A percentile compares a stretch with the other conserved stretches of the same genome.
These are phyloP conservation scores for Thielaviopsis populi DNA, from an alignment of 2,329 filamentous ascomycete genomes.

Conservation along the genomic window DNA sequence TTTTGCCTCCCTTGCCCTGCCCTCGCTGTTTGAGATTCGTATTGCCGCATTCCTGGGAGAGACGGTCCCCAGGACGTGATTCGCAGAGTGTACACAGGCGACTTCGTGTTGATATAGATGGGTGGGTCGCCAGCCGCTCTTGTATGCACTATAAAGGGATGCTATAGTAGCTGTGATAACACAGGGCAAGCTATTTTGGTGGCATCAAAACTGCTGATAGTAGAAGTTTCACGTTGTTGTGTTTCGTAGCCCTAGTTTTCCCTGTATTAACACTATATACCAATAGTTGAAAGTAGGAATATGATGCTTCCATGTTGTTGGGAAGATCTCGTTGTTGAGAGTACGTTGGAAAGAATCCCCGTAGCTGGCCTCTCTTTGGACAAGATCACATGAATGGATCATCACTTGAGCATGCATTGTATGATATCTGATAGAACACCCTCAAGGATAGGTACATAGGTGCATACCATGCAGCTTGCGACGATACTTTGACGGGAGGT, in stretches of 20 bases:
- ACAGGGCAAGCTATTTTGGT: not conserved
- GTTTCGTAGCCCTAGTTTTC: too few relatives aligned
- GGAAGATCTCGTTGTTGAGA: too few relatives aligned
- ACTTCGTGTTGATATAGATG: not conserved
- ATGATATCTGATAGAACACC: not conserved
- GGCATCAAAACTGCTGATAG: too few relatives aligned
- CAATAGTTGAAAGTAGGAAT: too few relatives aligned
- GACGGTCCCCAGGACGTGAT: not conserved
- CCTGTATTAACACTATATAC: too few relatives aligned
- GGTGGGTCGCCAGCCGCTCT: not conserved
- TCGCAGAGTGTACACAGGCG: not conserved
- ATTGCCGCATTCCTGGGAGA: not conserved
- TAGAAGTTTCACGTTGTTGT: too few relatives aligned
- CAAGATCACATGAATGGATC: too few relatives aligned
- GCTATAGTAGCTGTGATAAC: not conserved
- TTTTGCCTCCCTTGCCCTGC: not conserved
- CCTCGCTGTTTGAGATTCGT: constrained; percentile 4
- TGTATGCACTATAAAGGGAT: not conserved
- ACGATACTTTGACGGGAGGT: not conserved
- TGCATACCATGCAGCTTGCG: not conserved
- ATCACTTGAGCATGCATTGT: not conserved
- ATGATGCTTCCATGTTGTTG: too few relatives aligned
- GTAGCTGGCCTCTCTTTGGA: too few relatives aligned
- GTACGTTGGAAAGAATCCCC: too few relatives aligned
- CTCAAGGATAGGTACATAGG: not conserved